phyloP scores from a whole-genome alignment of 1,284 basidiomycete species.

The Puccinia horiana region DNA sequence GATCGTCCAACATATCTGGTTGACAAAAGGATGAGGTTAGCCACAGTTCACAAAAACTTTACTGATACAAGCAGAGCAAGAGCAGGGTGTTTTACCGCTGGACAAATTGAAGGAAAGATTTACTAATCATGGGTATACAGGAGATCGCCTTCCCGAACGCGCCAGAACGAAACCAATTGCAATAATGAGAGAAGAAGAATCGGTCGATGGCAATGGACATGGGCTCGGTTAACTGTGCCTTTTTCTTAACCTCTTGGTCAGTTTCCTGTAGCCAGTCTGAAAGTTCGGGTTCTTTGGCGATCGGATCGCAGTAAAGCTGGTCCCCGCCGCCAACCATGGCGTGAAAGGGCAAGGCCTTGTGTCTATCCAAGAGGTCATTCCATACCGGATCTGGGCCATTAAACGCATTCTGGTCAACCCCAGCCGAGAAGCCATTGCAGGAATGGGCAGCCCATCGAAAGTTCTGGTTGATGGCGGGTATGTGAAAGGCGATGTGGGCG shows the following conservation, averaged over 20 bases:
- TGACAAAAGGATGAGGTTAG: not conserved
- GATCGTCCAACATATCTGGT: slow-evolving; percentile 67
- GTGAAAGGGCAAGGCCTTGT: slow-evolving; percentile 79
- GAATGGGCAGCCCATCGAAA: slow-evolving; percentile 88
- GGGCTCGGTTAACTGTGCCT: slow-evolving; percentile 70
- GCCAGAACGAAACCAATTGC: slow-evolving; percentile 72
- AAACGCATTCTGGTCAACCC: slow-evolving; percentile 67
- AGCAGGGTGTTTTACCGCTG: slow-evolving; percentile 13
- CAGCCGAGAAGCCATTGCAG: slow-evolving; percentile 65
- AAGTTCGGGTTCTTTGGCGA: slow-evolving; percentile 62
- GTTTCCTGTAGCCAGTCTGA: slow-evolving; percentile 77
- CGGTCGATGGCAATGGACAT: slow-evolving; percentile 79
- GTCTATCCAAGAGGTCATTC: slow-evolving; percentile 82
- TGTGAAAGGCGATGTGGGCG: slow-evolving; percentile 74
- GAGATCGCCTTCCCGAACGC: slow-evolving; percentile 90
- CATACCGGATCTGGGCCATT: slow-evolving; percentile 68
- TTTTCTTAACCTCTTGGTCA: slow-evolving; percentile 69
- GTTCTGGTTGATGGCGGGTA: slow-evolving; percentile 79
- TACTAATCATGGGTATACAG: slow-evolving; percentile 73
- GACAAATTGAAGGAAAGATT: slow-evolving; percentile 14
- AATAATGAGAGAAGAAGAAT: slow-evolving; percentile 60
- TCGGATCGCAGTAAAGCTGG: slow-evolving; percentile 67
- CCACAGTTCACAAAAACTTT: not conserved
- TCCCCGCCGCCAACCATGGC: slow-evolving; percentile 71
- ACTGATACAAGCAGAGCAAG: not conserved